phyloP scores from a whole-genome alignment of 495 filamentous ascomycete genomes.

The Xylaria venustula region DNA sequence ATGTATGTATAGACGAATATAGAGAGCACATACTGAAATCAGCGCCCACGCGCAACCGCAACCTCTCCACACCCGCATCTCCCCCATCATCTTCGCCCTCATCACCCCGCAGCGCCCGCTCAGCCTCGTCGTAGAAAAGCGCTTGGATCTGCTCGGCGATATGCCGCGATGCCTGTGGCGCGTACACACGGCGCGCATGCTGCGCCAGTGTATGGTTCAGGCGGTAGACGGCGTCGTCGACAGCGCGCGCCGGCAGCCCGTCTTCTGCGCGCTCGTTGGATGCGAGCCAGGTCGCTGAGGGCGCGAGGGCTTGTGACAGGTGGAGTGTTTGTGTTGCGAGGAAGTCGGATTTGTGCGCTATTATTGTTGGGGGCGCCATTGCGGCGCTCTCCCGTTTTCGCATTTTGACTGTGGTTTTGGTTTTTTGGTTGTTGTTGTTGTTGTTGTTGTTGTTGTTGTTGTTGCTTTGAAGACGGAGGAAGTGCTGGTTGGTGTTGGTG shows the following conservation, averaged over 20 bases:
- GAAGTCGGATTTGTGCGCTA: slow-evolving; percentile 64
- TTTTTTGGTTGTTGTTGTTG: not conserved
- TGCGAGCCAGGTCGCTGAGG: slow-evolving; percentile 57
- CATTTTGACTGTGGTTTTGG: not conserved
- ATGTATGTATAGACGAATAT: too few species aligned
- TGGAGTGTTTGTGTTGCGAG: slow-evolving; percentile 61
- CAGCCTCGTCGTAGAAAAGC: slow-evolving; percentile 62
- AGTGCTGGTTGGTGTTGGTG: too few species aligned
- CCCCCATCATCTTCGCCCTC: slow-evolving; percentile 34
- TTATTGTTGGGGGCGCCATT: slow-evolving; percentile 50
- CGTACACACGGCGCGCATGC: slow-evolving; percentile 70
- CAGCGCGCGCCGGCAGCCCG: slow-evolving; percentile 52
- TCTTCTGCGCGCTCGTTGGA: slow-evolving; percentile 50
- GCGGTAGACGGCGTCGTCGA: slow-evolving; percentile 46
- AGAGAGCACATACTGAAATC: slow-evolving; percentile 37
- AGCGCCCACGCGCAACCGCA: slow-evolving; percentile 29
- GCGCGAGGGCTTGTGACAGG: slow-evolving; percentile 54
- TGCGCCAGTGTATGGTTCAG: slow-evolving; percentile 67
- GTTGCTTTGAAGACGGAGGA: too few species aligned
- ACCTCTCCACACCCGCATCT: slow-evolving; percentile 37
- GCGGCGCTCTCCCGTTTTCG: too few species aligned
- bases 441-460: not conserved
- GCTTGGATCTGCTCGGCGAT: slow-evolving; percentile 79
- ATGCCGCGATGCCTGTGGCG: slow-evolving; percentile 71
- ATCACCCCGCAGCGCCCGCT: slow-evolving; percentile 24